Evolutionary conservation across 2,329 filamentous ascomycete species (phyloP).

Genomic region (Curvularia lunata): DNA sequence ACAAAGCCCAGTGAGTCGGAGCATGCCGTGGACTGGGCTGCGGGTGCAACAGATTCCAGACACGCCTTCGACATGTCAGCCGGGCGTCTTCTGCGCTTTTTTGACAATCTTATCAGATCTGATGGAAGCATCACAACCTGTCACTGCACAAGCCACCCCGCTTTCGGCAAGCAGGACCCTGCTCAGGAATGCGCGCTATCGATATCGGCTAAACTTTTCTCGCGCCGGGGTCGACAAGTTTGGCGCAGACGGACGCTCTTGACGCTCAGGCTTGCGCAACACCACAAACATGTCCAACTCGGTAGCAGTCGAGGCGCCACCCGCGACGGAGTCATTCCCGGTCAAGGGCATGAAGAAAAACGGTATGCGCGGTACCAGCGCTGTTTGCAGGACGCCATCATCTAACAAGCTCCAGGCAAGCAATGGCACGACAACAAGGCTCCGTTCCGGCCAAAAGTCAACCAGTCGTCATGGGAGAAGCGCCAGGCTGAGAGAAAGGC

Average conservation of each 20-base stretch:
- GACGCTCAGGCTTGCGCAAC: conserved; percentile 16
- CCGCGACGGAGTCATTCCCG: conserved; percentile 45
- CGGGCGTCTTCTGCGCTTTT: not conserved
- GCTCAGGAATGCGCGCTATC: conserved; percentile 18
- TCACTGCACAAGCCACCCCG: conserved; percentile 16
- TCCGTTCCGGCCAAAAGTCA: conserved; percentile 81
- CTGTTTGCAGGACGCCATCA: conserved; percentile 8
- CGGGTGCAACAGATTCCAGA: conserved; percentile 24
- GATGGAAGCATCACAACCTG: conserved; percentile 24
- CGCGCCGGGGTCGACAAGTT: conserved; percentile 26
- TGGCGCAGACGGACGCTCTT: conserved; percentile 12
- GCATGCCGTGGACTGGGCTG: conserved; percentile 20
- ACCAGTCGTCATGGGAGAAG: conserved; percentile 79
- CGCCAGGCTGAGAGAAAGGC: conserved; percentile 73
- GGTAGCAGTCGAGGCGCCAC: conserved; percentile 51
- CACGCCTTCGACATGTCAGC: conserved; percentile 10
- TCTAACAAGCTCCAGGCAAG: conserved; percentile 69
- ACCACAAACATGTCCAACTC: conserved; percentile 39
- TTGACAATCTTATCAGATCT: conserved; percentile 37
- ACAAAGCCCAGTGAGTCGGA: conserved; percentile 19
- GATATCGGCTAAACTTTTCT: conserved; percentile 38
- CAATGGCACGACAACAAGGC: conserved; percentile 88
- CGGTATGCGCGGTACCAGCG: conserved; percentile 59
- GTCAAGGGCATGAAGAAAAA: conserved; percentile 77
- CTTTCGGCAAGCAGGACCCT: conserved; percentile 12